Evolutionary conservation across 108 stramenopile species (phyloP).

Genomic region (Epithemia pelagica): DNA sequence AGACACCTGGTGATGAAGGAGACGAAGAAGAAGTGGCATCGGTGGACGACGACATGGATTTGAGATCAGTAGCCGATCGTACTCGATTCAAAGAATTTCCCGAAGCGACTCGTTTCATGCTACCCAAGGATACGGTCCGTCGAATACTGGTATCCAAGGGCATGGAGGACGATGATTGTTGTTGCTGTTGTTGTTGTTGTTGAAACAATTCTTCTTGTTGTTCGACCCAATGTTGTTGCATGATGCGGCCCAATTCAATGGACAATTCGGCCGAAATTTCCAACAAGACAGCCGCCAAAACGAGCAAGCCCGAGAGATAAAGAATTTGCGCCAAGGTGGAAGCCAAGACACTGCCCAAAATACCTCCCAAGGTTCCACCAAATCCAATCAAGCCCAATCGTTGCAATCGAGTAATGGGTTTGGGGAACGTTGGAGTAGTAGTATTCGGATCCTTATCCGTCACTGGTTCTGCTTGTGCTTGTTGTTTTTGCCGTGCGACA

Average conservation of each 20-base stretch:
- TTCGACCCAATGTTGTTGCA: conserved; percentile 85
- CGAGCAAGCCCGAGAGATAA: conserved; percentile 60
- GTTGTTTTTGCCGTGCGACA: conserved; percentile 39
- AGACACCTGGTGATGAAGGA: background rate
- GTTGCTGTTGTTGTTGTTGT: background rate
- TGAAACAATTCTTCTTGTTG: conserved; percentile 38
- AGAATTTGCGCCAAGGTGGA: conserved; percentile 64
- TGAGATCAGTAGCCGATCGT: conserved; percentile 14
- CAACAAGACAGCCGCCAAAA: conserved; percentile 65
- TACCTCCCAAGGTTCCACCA: conserved; percentile 83
- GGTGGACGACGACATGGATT: background rate
- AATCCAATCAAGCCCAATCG: conserved; percentile 76
- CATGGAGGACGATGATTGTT: conserved; percentile 17
- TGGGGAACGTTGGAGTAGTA: background rate
- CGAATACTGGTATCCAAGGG: conserved; percentile 56
- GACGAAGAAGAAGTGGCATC: background rate
- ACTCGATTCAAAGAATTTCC: conserved; percentile 47
- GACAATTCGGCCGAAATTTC: conserved; percentile 70
- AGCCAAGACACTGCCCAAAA: conserved; percentile 68
- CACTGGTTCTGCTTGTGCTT: background rate
- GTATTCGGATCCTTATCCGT: background rate
- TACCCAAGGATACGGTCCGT: conserved; percentile 54
- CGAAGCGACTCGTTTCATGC: conserved; percentile 80
- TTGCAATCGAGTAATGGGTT: conserved; percentile 42
- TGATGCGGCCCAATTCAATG: conserved; percentile 79